Evolutionary conservation across 1,284 basidiomycete genomes (phyloP).

Genomic region (Pseudozyma tsukubaensis): DNA sequence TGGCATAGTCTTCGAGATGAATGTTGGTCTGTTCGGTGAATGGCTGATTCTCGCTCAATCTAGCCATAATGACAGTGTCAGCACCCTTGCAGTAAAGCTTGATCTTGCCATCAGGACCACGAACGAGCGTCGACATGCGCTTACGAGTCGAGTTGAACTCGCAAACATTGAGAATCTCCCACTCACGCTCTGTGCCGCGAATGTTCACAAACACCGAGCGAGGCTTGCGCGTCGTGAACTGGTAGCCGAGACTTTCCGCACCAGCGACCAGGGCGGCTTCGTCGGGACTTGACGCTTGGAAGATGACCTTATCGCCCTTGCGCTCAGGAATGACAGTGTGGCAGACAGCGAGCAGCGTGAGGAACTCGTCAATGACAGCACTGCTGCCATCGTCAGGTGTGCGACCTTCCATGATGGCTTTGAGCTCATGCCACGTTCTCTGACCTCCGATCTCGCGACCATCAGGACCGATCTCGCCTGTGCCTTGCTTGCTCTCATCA

Average conservation of each 20-base stretch:
- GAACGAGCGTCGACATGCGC: conserved; percentile 94
- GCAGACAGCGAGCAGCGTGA: conserved; percentile 91
- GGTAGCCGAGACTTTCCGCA: conserved; percentile 90
- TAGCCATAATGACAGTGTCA: conserved; percentile 83
- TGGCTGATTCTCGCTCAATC: conserved; percentile 73
- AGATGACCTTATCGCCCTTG: conserved; percentile 76
- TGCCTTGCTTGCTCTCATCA: conserved; percentile 80
- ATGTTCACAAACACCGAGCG: conserved; percentile 91
- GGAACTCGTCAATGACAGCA: conserved; percentile 81
- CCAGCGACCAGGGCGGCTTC: conserved; percentile 96
- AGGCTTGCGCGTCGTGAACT: conserved; percentile 94
- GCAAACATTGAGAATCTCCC: conserved; percentile 93
- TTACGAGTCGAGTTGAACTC: conserved; percentile 99
- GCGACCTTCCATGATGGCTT: conserved; percentile 71
- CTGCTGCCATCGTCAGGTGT: conserved; percentile 71
- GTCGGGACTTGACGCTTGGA: conserved; percentile 97
- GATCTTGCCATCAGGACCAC: conserved; percentile 87
- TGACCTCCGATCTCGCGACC: conserved; percentile 73
- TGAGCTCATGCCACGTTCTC: conserved; percentile 81
- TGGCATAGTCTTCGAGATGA: conserved; percentile 85
- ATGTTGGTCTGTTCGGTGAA: conserved; percentile 86
- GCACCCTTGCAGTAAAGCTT: conserved; percentile 97
- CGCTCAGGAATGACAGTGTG: conserved; percentile 98
- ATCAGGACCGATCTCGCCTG: conserved; percentile 69
- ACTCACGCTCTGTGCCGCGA: conserved; percentile 80